Evolutionary conservation across 2,329 filamentous ascomycete species (phyloP).

Genomic region (Xylariomycetidae sp.): DNA sequence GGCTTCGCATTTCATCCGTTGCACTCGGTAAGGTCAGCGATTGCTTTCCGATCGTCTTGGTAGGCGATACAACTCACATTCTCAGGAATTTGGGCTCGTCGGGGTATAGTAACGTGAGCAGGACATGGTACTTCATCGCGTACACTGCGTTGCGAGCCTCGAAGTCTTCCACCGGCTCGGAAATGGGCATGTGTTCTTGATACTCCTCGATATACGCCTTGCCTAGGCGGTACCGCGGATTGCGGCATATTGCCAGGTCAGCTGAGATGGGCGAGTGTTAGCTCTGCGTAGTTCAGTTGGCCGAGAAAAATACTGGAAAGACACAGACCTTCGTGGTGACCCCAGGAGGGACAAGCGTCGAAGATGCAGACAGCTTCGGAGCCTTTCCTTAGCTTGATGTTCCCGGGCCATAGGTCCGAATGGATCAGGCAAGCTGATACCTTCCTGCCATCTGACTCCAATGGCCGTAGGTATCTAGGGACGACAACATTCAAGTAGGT

Average conservation of each 20-base stretch:
- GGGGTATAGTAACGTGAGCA: conserved; percentile 17
- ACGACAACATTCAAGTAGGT: conserved; percentile 17
- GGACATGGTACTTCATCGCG: conserved; percentile 17
- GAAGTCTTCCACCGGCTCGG: conserved; percentile 22
- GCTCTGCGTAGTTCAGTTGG: too few relatives aligned
- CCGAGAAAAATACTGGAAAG: background rate
- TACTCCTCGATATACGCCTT: conserved; percentile 20
- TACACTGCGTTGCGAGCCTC: conserved; percentile 24
- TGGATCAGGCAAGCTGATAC: conserved; percentile 20
- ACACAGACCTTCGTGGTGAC: conserved; percentile 19
- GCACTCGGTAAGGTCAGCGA: too few relatives aligned
- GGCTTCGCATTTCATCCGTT: too few relatives aligned
- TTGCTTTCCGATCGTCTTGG: too few relatives aligned
- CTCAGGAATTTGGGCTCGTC: conserved; percentile 5
- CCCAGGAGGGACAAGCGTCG: conserved; percentile 19
- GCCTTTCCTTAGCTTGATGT: conserved; percentile 12
- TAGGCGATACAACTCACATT: conserved; percentile 4
- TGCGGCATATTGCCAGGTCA: conserved; percentile 21
- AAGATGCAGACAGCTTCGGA: conserved; percentile 14
- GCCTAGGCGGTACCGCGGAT: conserved; percentile 18
- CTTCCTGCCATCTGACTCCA: conserved; percentile 17
- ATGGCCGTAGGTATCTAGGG: conserved; percentile 16
- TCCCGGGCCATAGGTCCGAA: conserved; percentile 20
- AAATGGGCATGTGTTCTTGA: conserved; percentile 17
- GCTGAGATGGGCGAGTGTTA: conserved; percentile 5